Percentiles rank a stretch among this genome's conserved stretches.
Evolutionary conservation across 1,139 yeast genomes (phyloP).

Genomic region (Pichia kudriavzevii): DNA sequence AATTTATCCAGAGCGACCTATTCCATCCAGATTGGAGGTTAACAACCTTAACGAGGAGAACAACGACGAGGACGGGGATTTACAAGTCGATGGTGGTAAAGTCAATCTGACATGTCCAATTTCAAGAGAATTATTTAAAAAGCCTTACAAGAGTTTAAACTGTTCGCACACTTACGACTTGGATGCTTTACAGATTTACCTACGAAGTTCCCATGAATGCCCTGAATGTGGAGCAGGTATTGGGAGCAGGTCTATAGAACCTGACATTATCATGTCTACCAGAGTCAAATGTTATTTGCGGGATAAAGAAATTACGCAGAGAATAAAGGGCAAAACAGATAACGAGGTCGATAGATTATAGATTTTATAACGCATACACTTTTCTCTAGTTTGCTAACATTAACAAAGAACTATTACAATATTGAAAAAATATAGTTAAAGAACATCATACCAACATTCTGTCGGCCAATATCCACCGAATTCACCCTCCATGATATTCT

Average conservation of each 20-base stretch:
- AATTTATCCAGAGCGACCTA: conserved; percentile 27
- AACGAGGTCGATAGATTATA: conserved; percentile 20
- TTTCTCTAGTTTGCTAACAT: not conserved
- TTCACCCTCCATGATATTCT: conserved; percentile 34
- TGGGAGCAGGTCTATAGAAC: conserved; percentile 29
- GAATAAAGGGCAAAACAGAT: conserved; percentile 15
- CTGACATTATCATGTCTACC: conserved; percentile 43
- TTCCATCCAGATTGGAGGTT: conserved; percentile 23
- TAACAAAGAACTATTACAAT: not conserved
- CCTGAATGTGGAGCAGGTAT: conserved; percentile 43
- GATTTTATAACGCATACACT: not conserved
- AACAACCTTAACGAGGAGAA: conserved; percentile 8
- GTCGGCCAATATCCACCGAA: conserved; percentile 44
- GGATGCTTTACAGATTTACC: conserved; percentile 33
- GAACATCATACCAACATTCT: conserved; percentile 41
- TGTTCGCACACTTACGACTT: conserved; percentile 61
- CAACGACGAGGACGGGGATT: conserved; percentile 31
- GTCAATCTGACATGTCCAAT: conserved; percentile 61
- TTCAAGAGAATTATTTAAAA: conserved; percentile 41
- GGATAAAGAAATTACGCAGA: conserved; percentile 17
- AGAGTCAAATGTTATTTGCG: conserved; percentile 37
- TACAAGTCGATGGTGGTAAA: conserved; percentile 60
- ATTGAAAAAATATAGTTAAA: conserved; percentile 1
- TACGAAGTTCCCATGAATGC: conserved; percentile 30
- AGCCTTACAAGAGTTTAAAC: conserved; percentile 44